Evolutionary conservation across 108 stramenopile genomes (phyloP), one percentile per base, ranked within the genome.

Genomic region (Conticribra weissflogii): DNA sequence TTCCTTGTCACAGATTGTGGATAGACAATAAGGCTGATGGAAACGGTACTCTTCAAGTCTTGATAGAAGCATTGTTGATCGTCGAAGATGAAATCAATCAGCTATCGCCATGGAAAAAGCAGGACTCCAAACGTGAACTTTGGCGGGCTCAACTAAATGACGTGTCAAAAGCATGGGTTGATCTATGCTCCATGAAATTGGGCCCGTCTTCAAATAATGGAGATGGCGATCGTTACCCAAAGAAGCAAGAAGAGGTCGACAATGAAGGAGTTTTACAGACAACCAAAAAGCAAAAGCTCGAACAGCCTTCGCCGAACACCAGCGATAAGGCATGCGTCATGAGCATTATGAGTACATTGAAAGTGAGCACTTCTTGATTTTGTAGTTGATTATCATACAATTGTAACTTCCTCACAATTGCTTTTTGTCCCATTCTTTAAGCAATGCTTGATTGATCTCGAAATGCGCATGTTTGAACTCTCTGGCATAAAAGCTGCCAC

Each of bases 131-230:
- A 21, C 81, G 93, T 30, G 76, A 77, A 30, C 50, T 33, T 15
- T 91, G 90, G 93, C 81, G 83, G 44, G 54, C 72, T 19, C 65
- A 72, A 45, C 57, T 94, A 44, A 89, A 81, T 53, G 82, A 68
- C 23, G 70, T 80, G 44, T 78, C 83, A 21, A 54, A 77, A 31
- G 52, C 84, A 2, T 94, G 93, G 93, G 81, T 83, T 59, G 48
- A 55, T 28, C 66, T 59, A 55, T 77, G 74, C 48, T 32, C 46
- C 17, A 75, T 79, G 78, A 48, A 62, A 36, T 52, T 79, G 12
- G 78, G 78, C 45, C 78, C 78, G 22, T 68, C 72, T 59, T 29
- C 44, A 63, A 63, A 49, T 19, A 54, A 72, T 25, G 46, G 33
- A n/a, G 36, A 48, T 14, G 24, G 15, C n/a, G 59, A 59, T 16